Evolutionary conservation across 129 eudicot genomes (phyloP), one percentile per base, ranked within the genome.

Genomic region (Pseudognaphalium luteoalbum): DNA sequence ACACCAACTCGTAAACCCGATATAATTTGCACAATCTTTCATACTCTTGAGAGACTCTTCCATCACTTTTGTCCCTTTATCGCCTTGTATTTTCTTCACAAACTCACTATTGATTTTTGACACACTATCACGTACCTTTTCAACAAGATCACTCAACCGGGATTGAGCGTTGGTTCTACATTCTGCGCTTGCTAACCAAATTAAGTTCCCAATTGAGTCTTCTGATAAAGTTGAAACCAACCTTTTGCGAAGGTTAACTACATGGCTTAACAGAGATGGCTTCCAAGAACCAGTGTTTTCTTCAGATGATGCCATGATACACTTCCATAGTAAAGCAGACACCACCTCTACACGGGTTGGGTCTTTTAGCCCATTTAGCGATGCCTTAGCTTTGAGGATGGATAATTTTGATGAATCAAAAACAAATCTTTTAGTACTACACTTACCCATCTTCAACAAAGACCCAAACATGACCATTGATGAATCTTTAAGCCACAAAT

Each of bases 1-100:
- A 35, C 97, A 88, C 90, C 92, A 87, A 50, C 97, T 91, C 4
- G 87, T 87, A 60, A 84, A 87, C 41, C 81, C 88, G 44, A 61
- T 56, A 57, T 75, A 56, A 75, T 91, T 84, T 20, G 35, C 89
- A 20, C 76, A 77, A 32, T 76, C 83, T 41, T 75, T 78, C 12
- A 87, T 70, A 67, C 51, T 82, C 41, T 78, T 84, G 0, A 88
- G 44, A 17, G 83, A 64, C 72, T 80, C 83, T 2, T 76, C 33
- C 87, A 87, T 89, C 85, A 72, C 70, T 17, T 35, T 30, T 12
- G n/a, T 6, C 76, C 89, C 85, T 42, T 83, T 68, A 11, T 83
- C 82, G 1, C 89, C 79, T 58, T 66, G 80, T 16, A 88, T 29
- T 32, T 70, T 78, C 83, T 83, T 78, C 84, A 91, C 89, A 42